Percentiles rank a stretch among this genome's conserved stretches.
Conservation (phyloP, 805 yeast genomes). For the Zygotorulaspora danielsina region DNA sequence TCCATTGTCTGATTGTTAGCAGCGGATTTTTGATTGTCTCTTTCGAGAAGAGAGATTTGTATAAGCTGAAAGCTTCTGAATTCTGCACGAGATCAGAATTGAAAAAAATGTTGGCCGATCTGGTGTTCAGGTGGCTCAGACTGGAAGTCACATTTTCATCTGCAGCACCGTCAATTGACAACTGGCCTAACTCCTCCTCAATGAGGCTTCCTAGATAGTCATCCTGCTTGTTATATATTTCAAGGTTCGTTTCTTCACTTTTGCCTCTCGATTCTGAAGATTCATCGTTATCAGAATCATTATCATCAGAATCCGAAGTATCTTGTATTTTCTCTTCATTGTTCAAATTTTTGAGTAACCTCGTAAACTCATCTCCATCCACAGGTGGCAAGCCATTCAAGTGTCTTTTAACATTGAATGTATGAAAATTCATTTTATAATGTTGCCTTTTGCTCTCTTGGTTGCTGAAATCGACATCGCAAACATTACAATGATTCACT, state of each 20-base stretch:
- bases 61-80: constrained; percentile 56
- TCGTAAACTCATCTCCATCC: constrained; percentile 56
- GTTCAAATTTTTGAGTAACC: constrained; percentile 23
- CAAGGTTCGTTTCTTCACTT: constrained; percentile 33
- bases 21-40: constrained; percentile 47
- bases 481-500: constrained; percentile 23
- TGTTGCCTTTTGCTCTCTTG: constrained; percentile 37
- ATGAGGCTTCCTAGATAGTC: constrained; percentile 28
- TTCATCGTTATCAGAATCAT: constrained; percentile 20
- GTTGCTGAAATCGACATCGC: constrained; percentile 22
- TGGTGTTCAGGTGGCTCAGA: constrained; percentile 56
- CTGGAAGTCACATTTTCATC: constrained; percentile 33
- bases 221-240: constrained; percentile 25
- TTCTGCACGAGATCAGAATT: constrained; percentile 44
- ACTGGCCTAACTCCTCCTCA: constrained; percentile 22
- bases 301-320: constrained; percentile 52
- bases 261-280: constrained; percentile 32
- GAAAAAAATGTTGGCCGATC: constrained; percentile 64
- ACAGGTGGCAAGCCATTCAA: constrained; percentile 44
- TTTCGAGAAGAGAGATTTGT: constrained; percentile 55
- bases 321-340: constrained; percentile 53
- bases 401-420: constrained; percentile 54
- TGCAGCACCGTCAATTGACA: constrained; percentile 16
- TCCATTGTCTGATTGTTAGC: constrained; percentile 43
- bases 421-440: constrained; percentile 56